These are phyloP conservation scores for Falciphora oryzae DNA, from an alignment of 2,329 filamentous ascomycete species.

Conservation along the genomic window DNA sequence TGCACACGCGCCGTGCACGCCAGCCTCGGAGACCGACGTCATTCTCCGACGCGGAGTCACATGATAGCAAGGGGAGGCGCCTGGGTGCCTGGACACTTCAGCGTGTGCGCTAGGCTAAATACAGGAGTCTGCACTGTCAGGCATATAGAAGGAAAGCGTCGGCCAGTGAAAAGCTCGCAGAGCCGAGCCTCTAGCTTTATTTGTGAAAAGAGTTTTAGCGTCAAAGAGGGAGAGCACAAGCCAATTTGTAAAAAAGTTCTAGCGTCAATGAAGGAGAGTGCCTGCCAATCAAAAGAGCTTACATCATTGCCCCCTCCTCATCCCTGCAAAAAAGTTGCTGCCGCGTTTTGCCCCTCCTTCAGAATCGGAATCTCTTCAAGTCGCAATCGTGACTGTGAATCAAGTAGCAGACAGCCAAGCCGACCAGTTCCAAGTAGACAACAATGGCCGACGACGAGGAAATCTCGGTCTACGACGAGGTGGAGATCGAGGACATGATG, in stretches of 20 bases:
- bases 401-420: too few species aligned
- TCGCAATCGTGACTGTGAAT: too few species aligned
- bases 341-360: background rate
- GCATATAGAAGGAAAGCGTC: too few species aligned
- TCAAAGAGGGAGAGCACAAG: background rate
- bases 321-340: too few species aligned
- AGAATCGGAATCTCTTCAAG: background rate
- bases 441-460: constrained; percentile 58
- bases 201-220: background rate
- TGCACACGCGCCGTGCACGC: too few species aligned
- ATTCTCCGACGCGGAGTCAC: background rate
- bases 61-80: background rate
- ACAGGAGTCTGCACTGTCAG: too few species aligned
- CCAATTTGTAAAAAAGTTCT: too few species aligned
- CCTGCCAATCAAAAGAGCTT: too few species aligned
- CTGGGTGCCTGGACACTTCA: too few species aligned
- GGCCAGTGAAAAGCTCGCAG: too few species aligned
- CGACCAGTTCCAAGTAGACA: background rate
- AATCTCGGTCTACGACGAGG: constrained; percentile 86
- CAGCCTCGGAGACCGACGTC: background rate
- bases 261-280: background rate
- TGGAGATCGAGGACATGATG: constrained; percentile 98
- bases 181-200: too few species aligned
- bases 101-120: too few species aligned
- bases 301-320: background rate